Base-by-base conservation (phyloP, 345 rosid genomes). In the Gynandropsis gynandra region DNA sequence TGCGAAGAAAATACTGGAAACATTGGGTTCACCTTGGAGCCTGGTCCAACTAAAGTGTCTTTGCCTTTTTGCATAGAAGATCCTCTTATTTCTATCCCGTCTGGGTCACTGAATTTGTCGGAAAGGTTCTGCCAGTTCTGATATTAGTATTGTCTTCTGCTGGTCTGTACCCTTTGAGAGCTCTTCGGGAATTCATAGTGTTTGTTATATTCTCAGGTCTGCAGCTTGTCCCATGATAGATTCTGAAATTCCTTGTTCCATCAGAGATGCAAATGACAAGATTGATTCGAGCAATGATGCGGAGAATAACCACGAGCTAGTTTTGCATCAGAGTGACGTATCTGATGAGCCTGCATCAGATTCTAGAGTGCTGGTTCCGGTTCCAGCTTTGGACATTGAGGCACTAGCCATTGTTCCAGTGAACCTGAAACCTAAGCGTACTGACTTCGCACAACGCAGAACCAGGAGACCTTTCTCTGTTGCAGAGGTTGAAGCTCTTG, bases 401-500 rank as follows among this genome's bases (percentile, higher is more conserved):
- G 80, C 85, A 21, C 78, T 87, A 48, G 80, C 81, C 55, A 62
- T 80, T 62, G 76, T 85, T 66, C 94, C 95, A 1, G 33, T 73
- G 44, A 85, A 69, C 75, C 86, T 58, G 64, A 87, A 84, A 73
- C 61, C 58, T 36, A 84, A 70, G 72, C 87, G 81, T 41, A 33
- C 76, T 49, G 96, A 87, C 47, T 74, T 78, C 42, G 79, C 74
- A 40, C 85, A 76, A 65, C 90, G 96, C 63, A 81, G 96, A 70
- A 80, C 82, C 24, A 73, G 96, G 82, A 81, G 96, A 65, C 96
- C 96, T 4, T 87, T 87, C 74, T 83, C 95, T 52, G 95, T 87
- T 44, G 16, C 76, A 32, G 96, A 87, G 76, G 96, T 87, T 61
- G 96, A 87, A 71, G 86, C 96, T 54, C 67, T 87, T 8, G 95